These are phyloP conservation scores for Exophiala sideris DNA, from an alignment of 2,329 filamentous ascomycete species.

Conservation along the genomic window DNA sequence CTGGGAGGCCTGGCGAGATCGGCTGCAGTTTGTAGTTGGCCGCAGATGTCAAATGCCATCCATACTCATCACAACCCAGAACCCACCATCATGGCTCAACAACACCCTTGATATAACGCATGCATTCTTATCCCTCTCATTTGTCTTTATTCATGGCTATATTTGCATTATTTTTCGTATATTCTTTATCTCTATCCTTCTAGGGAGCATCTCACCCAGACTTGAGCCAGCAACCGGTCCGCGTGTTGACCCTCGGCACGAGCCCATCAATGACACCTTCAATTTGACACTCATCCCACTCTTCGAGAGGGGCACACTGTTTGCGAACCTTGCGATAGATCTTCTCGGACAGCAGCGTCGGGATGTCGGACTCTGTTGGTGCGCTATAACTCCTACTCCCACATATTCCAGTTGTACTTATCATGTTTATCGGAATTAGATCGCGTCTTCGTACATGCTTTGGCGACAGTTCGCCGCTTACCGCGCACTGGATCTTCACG, in stretches of 20 bases:
- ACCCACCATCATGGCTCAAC: too few relatives aligned
- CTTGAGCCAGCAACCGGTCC: slow-evolving; percentile 10
- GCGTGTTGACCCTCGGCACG: slow-evolving; percentile 8
- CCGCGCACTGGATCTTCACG: slow-evolving; percentile 87
- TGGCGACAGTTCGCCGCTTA: slow-evolving; percentile 98
- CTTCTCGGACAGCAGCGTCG: slow-evolving; percentile 3
- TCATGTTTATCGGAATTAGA: slow-evolving; percentile 53
- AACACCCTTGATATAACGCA: too few relatives aligned
- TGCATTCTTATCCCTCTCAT: too few relatives aligned
- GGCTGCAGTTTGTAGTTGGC: too few relatives aligned
- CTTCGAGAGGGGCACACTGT: slow-evolving; percentile 1
- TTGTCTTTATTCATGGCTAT: too few relatives aligned
- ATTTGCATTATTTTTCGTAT: background rate
- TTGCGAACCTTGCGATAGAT: background rate
- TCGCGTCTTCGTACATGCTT: slow-evolving; percentile 96
- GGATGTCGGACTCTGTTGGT: slow-evolving; percentile 44
- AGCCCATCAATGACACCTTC: slow-evolving; percentile 11
- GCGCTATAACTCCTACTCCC: slow-evolving; percentile 27
- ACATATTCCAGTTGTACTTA: background rate
- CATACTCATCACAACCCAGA: too few relatives aligned
- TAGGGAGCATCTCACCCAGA: slow-evolving; percentile 3
- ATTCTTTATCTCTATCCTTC: background rate
- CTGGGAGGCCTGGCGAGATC: too few relatives aligned
- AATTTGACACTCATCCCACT: slow-evolving; percentile 3
- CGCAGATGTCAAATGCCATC: too few relatives aligned